phyloP scores from a whole-genome alignment of 805 yeast species.

The Saturnispora galanensis region DNA sequence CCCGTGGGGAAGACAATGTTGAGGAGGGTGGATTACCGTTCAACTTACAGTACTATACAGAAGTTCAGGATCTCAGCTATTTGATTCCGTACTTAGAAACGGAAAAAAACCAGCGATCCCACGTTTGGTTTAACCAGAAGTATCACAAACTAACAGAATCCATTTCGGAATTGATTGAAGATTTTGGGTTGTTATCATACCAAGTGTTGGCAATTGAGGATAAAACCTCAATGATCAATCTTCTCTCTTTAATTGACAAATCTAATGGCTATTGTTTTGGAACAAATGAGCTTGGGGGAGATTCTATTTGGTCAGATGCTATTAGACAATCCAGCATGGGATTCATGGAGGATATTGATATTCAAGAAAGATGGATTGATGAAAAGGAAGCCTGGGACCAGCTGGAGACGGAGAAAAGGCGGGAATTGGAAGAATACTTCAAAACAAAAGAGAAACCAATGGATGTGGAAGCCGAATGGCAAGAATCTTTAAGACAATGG shows the following conservation, averaged over 20 bases:
- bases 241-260: conserved; percentile 71
- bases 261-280: conserved; percentile 94
- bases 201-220: conserved; percentile 89
- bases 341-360: conserved; percentile 48
- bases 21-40: conserved; percentile 69
- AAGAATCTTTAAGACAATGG: conserved; percentile 51
- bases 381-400: conserved; percentile 70
- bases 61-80: conserved; percentile 73
- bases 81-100: conserved; percentile 58
- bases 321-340: conserved; percentile 60
- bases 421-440: conserved; percentile 27
- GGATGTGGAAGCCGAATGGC: conserved; percentile 66
- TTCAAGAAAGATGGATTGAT: conserved; percentile 95
- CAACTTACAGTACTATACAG: conserved; percentile 77
- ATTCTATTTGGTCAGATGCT: conserved; percentile 94
- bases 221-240: conserved; percentile 79
- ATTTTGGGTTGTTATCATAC: conserved; percentile 77
- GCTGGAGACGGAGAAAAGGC: conserved; percentile 39
- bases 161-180: conserved; percentile 76
- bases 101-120: conserved; percentile 61
- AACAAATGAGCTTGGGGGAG: conserved; percentile 92
- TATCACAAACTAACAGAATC: conserved; percentile 57
- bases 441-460: conserved; percentile 33
- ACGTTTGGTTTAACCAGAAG: conserved; percentile 35
- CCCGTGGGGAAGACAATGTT: conserved; percentile 10